Percentiles rank a stretch among this genome's conserved stretches.
Conservation (phyloP, 768 basidiomycete genomes). For the Agrocybe chaxingu region DNA sequence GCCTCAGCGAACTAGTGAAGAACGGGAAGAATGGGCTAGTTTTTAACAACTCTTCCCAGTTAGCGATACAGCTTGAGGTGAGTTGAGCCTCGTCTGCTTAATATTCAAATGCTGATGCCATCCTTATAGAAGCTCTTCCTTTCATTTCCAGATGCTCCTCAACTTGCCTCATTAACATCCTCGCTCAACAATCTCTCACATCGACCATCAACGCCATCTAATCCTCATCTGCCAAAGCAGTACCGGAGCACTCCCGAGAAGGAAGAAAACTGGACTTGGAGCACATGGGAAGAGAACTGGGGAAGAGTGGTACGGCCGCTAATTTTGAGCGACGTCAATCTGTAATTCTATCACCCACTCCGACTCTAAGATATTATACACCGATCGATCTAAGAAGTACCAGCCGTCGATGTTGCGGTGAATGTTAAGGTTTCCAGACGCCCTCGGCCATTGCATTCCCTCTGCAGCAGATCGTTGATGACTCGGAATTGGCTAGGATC, state of each 20-base stretch:
- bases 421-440: conserved; percentile 81
- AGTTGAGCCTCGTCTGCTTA: conserved; percentile 14
- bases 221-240: conserved; percentile 17
- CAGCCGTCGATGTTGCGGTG: conserved; percentile 48
- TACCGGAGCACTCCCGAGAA: conserved; percentile 1
- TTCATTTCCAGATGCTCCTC: conserved; percentile 55
- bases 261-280: conserved; percentile 52
- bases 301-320: conserved; percentile 61
- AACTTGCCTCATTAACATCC: conserved; percentile 48
- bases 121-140: conserved; percentile 46
- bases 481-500: conserved; percentile 90
- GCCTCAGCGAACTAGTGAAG: conserved; percentile 84
- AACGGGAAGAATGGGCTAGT: conserved; percentile 81
- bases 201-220: conserved; percentile 18
- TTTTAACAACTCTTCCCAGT: conserved; percentile 63
- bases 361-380: neutral
- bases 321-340: conserved; percentile 35
- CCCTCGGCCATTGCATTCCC: conserved; percentile 86
- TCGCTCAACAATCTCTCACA: conserved; percentile 39
- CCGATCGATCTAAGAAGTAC: neutral
- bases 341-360: conserved; percentile 13
- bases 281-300: conserved; percentile 89
- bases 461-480: conserved; percentile 86
- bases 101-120: neutral
- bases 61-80: conserved; percentile 74